Evolutionary conservation across 78 protist genomes (phyloP).

Genomic region (Pigoraptor vietnamica): DNA sequence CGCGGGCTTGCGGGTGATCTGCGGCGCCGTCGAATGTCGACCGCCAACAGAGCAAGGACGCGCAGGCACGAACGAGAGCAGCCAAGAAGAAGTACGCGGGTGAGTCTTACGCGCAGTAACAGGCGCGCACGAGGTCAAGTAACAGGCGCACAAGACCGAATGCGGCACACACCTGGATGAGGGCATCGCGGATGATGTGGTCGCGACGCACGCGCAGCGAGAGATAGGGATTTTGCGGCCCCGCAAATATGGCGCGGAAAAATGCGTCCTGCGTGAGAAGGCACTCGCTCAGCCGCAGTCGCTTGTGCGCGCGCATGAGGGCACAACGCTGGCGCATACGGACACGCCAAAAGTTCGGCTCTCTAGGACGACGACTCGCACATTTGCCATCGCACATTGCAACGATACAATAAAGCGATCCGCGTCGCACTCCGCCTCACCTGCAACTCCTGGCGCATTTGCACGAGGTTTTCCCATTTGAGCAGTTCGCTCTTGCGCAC

Average conservation of each 20-base stretch:
- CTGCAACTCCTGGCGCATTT: constrained; percentile 32
- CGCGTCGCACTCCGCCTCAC: background rate
- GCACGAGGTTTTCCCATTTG: constrained; percentile 7
- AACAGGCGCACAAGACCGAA: background rate
- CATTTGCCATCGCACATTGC: too few species aligned
- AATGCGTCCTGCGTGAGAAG: background rate
- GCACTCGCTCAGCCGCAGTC: too few species aligned
- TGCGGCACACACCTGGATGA: background rate
- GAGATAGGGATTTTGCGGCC: background rate
- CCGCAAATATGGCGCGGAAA: background rate
- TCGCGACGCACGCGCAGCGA: background rate
- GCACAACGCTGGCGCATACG: too few species aligned
- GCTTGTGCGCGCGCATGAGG: too few species aligned
- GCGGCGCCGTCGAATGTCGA: too few species aligned
- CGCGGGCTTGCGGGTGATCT: background rate
- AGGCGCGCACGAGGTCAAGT: too few species aligned
- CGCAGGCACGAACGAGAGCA: too few species aligned
- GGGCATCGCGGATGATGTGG: background rate
- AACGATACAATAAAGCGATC: background rate
- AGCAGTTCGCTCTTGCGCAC: constrained; percentile 5
- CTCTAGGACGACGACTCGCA: too few species aligned
- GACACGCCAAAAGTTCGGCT: too few species aligned
- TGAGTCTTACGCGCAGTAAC: too few species aligned
- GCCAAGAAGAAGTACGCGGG: too few species aligned
- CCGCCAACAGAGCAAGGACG: too few species aligned